phyloP scores from a whole-genome alignment of 1,284 basidiomycete genomes.

The Ceratobasidium sp. region DNA sequence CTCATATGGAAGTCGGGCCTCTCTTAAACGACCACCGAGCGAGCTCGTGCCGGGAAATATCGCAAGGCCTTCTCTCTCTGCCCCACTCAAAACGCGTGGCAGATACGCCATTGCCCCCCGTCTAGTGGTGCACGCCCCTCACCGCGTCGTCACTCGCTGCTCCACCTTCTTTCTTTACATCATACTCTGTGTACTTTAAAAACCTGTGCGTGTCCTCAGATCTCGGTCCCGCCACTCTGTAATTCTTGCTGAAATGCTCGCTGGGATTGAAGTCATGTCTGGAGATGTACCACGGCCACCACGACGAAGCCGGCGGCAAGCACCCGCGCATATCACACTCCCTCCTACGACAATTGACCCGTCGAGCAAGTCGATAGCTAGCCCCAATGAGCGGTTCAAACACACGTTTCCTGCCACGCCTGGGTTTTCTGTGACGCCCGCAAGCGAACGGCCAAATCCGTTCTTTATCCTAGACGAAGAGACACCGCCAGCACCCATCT shows the following conservation, averaged over 20 bases:
- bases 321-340: constrained; percentile 20
- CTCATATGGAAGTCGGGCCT: background rate
- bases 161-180: background rate
- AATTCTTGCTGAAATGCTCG: too few species aligned
- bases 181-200: background rate
- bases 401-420: constrained; percentile 10
- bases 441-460: constrained; percentile 6
- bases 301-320: background rate
- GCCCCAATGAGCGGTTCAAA: constrained; percentile 1
- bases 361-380: background rate
- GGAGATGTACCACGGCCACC: background rate
- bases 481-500: background rate
- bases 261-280: background rate
- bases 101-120: background rate
- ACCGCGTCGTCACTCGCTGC: background rate
- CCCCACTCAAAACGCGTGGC: constrained; percentile 13
- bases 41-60: background rate
- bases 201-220: background rate
- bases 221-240: background rate
- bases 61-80: background rate
- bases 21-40: background rate
- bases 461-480: constrained; percentile 24
- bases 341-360: background rate
- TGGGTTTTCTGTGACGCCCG: background rate
- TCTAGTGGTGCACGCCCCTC: background rate